Percentiles rank a stretch among this genome's conserved stretches.
Conservation (phyloP, 257 asterid genomes). For the Nicotiana knightiana region DNA sequence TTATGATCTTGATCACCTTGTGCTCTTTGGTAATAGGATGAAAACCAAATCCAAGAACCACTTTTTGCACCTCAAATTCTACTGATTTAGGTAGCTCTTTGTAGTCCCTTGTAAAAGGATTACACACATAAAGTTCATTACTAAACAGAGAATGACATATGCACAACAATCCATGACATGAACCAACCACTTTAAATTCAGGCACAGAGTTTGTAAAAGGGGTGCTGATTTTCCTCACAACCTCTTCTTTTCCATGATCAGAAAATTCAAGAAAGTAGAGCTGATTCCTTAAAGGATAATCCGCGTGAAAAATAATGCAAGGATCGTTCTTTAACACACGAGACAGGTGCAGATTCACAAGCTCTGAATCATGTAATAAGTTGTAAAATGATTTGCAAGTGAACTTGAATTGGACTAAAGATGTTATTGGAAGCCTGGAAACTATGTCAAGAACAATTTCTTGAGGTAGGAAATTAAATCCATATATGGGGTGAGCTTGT, state of each 20-base stretch:
- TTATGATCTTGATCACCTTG: no score
- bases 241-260: background rate
- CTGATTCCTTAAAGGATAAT: conserved; percentile 8
- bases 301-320: conserved; percentile 29
- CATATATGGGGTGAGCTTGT: background rate
- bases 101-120: no score
- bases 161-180: no score
- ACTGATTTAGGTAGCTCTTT: no score
- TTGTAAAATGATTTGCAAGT: conserved; percentile 18
- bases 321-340: conserved; percentile 6
- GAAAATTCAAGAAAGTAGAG: conserved; percentile 25
- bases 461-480: conserved; percentile 19
- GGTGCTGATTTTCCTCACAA: background rate
- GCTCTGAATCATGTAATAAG: conserved; percentile 22
- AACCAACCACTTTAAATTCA: no score
- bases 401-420: conserved; percentile 31
- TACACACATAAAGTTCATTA: no score
- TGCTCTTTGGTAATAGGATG: no score
- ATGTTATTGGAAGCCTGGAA: background rate
- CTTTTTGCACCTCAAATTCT: no score
- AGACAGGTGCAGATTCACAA: conserved; percentile 16
- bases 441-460: conserved; percentile 20
- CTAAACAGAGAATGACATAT: no score
- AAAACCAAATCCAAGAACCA: no score
- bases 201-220: background rate